phyloP scores from a whole-genome alignment of 225 moss, liverwort and hornwort genomes.

The Polytrichum commune region DNA sequence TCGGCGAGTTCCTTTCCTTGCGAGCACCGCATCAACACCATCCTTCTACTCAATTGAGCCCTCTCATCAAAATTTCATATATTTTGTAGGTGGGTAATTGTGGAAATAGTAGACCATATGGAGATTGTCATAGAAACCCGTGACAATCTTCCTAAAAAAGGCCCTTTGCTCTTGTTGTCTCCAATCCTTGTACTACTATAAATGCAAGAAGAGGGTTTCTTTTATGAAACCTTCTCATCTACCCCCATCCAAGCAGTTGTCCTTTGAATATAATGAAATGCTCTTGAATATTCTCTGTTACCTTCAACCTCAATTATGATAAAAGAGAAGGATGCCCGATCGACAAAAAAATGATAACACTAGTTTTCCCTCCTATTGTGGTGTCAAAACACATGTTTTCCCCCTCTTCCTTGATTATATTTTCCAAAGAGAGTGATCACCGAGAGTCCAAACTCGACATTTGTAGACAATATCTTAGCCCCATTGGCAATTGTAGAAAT shows the following conservation, averaged over 20 bases:
- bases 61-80: background rate
- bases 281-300: constrained; percentile 12
- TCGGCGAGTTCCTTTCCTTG: background rate
- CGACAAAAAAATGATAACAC: no score
- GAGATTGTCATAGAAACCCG: background rate
- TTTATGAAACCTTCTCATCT: constrained; percentile 15
- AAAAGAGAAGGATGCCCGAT: constrained; percentile 8
- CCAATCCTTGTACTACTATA: background rate
- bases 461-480: no score
- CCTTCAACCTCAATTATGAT: constrained; percentile 15
- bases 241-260: constrained; percentile 10
- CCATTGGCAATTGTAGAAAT: no score
- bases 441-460: no score
- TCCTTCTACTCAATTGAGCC: background rate
- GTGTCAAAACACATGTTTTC: no score
- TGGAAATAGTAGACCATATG: background rate
- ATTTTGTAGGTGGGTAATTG: no score
- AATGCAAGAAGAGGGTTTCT: constrained; percentile 11
- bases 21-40: background rate
- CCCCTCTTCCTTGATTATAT: no score
- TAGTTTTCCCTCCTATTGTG: no score
- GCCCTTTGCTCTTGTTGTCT: background rate
- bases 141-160: background rate
- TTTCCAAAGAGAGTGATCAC: no score
- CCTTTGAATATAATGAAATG: constrained; percentile 9